Base-by-base conservation (phyloP, 495 filamentous ascomycete species). In the Hypomontagnella submonticulosa region DNA sequence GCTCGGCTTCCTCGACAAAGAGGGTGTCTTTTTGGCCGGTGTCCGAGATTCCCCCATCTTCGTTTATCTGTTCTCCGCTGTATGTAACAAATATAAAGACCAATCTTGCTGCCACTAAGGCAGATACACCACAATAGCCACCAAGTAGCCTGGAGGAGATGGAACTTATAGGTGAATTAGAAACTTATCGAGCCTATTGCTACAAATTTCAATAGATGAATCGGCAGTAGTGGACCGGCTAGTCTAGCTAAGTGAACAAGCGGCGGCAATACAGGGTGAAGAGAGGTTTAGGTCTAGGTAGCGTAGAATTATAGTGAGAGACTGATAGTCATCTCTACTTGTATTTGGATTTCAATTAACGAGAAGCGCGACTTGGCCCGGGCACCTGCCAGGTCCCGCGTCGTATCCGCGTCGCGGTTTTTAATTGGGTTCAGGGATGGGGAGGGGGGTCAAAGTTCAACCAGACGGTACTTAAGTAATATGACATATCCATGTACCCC, bases 11-110 rank as follows among this genome's bases (percentile, higher is more conserved):
- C 72, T 81, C 52, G 74, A 74, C 49, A 70, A 58, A 23, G 78
- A 75, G 19, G 78, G 73, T 23, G 79, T 75, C 49, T 67, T 63
- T 57, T 67, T 79, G 38, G 81, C 79, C 4, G 81, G 79, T 0
- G 79, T 82, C 51, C 74, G 73, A 50, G 72, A 71, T 36, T 71
- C 71, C 32, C 59, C 71, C 71, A 73, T 73, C 37, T 65, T 63
- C 12, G 49, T 12, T 37, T 12, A n/a, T 5, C 34, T 41, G 6
- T n/a, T 36, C 12, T 37, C 19, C n/a, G 1, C 11, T 42, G 10
- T 19, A 18, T 7, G 36, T 18, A 23, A 43, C 4, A 9, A 20
- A n/a, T 40, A 48, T 7, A 16, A 11, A 3, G 20, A 13, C 30
- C 13, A 27, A 12, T 3, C 9, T 38, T 38, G 36, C 36, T 7